Evolutionary conservation across 1,139 yeast species (phyloP).

Genomic region (Hemisphaericaspora lyxosophila): DNA sequence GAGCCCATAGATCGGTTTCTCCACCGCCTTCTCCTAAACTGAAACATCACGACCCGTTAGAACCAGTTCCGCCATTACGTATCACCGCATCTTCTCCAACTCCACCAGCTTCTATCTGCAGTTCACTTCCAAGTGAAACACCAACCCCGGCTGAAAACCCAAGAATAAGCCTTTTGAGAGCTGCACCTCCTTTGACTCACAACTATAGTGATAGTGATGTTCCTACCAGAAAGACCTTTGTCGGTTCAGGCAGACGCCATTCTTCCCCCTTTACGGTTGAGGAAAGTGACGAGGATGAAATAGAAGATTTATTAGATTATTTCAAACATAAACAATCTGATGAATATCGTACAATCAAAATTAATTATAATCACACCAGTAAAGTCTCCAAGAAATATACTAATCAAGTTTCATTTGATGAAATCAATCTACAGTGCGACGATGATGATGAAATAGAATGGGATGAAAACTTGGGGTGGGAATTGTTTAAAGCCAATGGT

Average conservation of each 20-base stretch:
- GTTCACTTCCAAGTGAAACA: neutral
- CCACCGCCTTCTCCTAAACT: neutral
- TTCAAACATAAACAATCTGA: conserved; percentile 20
- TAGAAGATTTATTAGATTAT: conserved; percentile 18
- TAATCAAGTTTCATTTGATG: conserved; percentile 24
- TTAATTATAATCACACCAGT: conserved; percentile 7
- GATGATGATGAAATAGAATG: conserved; percentile 17
- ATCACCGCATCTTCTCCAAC: neutral
- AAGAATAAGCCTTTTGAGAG: neutral
- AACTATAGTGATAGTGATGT: conserved; percentile 2
- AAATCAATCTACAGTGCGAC: conserved; percentile 18
- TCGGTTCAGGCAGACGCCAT: neutral
- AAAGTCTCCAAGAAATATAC: conserved; percentile 9
- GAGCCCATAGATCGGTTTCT: neutral
- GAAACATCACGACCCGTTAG: neutral
- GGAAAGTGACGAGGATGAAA: neutral
- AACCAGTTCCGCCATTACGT: neutral
- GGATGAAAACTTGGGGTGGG: conserved; percentile 18
- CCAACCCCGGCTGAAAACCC: conserved; percentile 1
- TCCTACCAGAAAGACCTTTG: neutral
- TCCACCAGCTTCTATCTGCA: neutral
- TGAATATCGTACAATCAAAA: conserved; percentile 21
- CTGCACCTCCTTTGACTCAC: conserved; percentile 2
- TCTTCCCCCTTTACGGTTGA: neutral
- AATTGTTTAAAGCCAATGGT: conserved; percentile 8